Evolutionary conservation across 129 eudicot genomes (phyloP).

Genomic region (Silybum marianum): DNA sequence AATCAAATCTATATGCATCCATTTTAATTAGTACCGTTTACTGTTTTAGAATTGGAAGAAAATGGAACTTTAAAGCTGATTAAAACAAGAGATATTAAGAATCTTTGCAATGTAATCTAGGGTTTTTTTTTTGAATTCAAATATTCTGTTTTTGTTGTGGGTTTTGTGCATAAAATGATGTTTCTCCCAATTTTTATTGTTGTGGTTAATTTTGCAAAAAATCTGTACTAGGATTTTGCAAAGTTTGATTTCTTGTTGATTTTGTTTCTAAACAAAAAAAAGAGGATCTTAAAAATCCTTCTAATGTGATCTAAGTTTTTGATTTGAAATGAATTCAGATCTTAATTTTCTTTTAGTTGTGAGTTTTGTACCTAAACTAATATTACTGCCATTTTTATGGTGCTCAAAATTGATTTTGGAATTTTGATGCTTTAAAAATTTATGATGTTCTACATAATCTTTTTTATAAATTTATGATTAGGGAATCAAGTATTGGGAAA

Average conservation of each 20-base stretch:
- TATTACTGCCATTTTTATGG: background rate
- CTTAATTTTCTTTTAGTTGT: background rate
- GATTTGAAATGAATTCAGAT: background rate
- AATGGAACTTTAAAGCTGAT: background rate
- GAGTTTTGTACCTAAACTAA: background rate
- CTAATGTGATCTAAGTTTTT: background rate
- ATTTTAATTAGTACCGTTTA: background rate
- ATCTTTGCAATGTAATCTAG: background rate
- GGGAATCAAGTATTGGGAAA: background rate
- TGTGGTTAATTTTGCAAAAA: background rate
- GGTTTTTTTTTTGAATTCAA: background rate
- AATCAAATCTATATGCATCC: background rate
- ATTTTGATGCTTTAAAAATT: background rate
- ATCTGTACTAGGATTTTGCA: conserved; percentile 2
- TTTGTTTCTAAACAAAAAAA: background rate
- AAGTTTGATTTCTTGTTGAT: background rate
- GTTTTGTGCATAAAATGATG: background rate
- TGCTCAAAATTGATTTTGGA: background rate
- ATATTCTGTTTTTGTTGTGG: background rate
- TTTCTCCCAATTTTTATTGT: background rate
- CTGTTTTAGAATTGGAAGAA: background rate
- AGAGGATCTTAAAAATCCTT: background rate
- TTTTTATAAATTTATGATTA: background rate
- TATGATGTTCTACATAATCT: background rate
- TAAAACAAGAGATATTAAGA: background rate